Conservation (phyloP, 1,284 basidiomycete species). For the Ustilago bromivora region DNA sequence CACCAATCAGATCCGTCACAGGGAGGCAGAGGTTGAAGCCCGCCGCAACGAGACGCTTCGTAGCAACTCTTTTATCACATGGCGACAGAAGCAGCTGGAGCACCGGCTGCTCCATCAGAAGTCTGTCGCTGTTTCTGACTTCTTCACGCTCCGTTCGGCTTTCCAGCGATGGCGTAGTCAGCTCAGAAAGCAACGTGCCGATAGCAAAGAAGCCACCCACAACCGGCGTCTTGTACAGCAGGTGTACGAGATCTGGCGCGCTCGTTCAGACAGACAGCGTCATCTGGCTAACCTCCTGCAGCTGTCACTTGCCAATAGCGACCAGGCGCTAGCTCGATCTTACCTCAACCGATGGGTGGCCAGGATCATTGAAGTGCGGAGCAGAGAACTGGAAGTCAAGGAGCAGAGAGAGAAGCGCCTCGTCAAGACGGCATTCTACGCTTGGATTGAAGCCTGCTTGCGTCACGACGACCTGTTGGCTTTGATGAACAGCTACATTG, state of each 20-base stretch:
- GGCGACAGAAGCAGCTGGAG: constrained; percentile 25
- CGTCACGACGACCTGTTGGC: constrained; percentile 52
- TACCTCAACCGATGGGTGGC: constrained; percentile 42
- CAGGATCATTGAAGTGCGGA: constrained; percentile 47
- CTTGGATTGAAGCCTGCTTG: constrained; percentile 53
- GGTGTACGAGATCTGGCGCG: constrained; percentile 43
- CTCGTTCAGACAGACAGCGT: constrained; percentile 27
- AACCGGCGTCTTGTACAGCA: constrained; percentile 23
- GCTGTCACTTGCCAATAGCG: constrained; percentile 10
- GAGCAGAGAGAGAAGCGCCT: constrained; percentile 35
- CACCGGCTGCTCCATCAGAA: constrained; percentile 19
- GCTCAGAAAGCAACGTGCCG: constrained; percentile 21
- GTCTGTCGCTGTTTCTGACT: constrained; percentile 18
- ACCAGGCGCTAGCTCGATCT: constrained; percentile 10
- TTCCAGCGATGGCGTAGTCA: constrained; percentile 26
- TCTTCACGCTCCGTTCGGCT: constrained; percentile 19
- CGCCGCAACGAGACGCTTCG: constrained; percentile 12
- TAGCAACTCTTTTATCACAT: constrained; percentile 19
- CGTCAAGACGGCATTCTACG: constrained; percentile 39
- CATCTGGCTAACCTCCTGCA: constrained; percentile 17
- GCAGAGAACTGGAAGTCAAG: constrained; percentile 35
- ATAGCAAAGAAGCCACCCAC: constrained; percentile 14
- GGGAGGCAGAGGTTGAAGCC: constrained; percentile 12
- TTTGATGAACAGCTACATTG: constrained; percentile 53
- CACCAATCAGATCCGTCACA: constrained; percentile 3